Evolutionary conservation across 768 basidiomycete species (phyloP), one percentile per base, ranked within the genome.

Genomic region (Cystoderma amianthinum): DNA sequence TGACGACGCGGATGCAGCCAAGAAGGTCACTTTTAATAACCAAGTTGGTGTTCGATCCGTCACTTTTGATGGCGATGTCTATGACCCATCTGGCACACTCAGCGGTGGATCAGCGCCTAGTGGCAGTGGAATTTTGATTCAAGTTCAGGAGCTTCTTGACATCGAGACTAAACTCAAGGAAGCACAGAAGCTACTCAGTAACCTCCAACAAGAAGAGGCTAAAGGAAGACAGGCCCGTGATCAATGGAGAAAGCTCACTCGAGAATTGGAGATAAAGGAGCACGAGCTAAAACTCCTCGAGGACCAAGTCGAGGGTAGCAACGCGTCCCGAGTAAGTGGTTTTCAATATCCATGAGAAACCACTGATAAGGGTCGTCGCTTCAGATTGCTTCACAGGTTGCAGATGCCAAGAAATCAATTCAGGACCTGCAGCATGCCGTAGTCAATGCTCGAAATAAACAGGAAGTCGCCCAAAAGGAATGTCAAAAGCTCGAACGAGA

Each of bases 61-160:
- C 36, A 99, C 96, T 5, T 69, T 96, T 16, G 84, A 90, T 2
- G 96, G 96, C 2, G 96, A 98, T 54, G 79, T 96, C 9, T 98
- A 99, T 59, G 96, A 99, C 47, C 95, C 96, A 2, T 85, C 86
- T 5, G 95, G 95, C 5, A 94, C 88, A 0, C 76, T 99, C 15
- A 89, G 83, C 15, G 96, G 96, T 4, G 96, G 96, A 1, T 78
- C 91, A 1, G 82, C 91, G 0, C 89, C 93, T 0, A 83, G 68
- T 46, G 71, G 80, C 17, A 80, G 73, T 22, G 85, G 87, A 1
- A 68, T 84, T 2, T 67, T 98, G 13, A 63, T 95, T 38, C 80
- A 81, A 48, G 91, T 93, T 0, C 92, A 95, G 56, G 82, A 91
- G 55, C 62, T 97, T 30, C 60, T 85, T 19, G 76, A 73, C 6